Conservation (phyloP, 73 alveolate genomes). For the Paramecium tetraurelia region DNA sequence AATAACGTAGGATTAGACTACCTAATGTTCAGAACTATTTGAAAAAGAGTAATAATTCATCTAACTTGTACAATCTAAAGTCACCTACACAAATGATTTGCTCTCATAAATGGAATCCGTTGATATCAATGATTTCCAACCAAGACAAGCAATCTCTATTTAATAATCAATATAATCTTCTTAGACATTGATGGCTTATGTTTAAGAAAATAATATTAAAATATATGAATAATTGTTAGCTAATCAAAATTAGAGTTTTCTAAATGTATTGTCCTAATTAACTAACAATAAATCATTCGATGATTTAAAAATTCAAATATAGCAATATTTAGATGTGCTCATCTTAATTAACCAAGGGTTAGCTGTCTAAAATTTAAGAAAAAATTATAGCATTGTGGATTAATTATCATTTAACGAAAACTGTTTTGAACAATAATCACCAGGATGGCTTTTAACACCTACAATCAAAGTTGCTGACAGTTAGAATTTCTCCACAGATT, state of each 20-base stretch:
- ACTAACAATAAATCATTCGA: background rate
- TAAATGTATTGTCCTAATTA: background rate
- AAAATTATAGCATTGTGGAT: background rate
- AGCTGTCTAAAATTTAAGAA: background rate
- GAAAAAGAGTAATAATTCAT: background rate
- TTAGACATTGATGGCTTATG: background rate
- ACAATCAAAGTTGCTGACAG: background rate
- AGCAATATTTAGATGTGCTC: background rate
- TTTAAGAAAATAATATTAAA: background rate
- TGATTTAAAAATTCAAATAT: background rate
- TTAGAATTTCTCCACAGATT: background rate
- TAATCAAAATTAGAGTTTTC: background rate
- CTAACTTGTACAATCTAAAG: background rate
- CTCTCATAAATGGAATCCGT: conserved; percentile 18
- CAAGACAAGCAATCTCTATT: background rate
- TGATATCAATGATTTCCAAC: background rate
- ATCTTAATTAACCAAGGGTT: background rate
- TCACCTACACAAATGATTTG: background rate
- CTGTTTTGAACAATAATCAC: background rate
- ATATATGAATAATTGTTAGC: background rate
- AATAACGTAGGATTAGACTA: background rate
- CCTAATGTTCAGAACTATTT: background rate
- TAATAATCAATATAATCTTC: background rate
- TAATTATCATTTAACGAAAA: background rate
- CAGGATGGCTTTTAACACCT: conserved; percentile 39